These are phyloP conservation scores for Lathyrus sativus DNA, from an alignment of 306 rosid species.

Conservation along the genomic window DNA sequence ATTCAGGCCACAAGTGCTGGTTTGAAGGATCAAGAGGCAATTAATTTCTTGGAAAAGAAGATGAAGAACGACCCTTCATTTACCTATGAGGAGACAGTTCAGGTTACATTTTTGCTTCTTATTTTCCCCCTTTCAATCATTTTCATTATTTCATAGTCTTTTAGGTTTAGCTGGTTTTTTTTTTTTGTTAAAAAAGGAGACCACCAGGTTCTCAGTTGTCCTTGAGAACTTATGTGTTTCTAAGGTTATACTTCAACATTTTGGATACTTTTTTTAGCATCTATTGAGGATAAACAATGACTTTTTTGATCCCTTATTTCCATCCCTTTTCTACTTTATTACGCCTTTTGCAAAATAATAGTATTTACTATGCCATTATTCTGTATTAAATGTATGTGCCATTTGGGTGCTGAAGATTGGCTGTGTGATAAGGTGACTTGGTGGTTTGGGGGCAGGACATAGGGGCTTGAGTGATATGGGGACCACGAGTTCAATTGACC, in stretches of 20 bases:
- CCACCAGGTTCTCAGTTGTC: not conserved
- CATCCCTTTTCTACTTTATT: not conserved
- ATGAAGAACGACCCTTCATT: slow-evolving; percentile 97
- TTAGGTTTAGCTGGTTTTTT: slow-evolving; percentile 17
- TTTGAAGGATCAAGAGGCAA: slow-evolving; percentile 95
- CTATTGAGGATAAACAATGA: not conserved
- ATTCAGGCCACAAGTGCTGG: slow-evolving; percentile 97
- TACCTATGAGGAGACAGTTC: slow-evolving; percentile 93
- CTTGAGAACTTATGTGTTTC: slow-evolving; percentile 3
- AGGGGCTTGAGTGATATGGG: not conserved
- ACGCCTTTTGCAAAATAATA: not conserved
- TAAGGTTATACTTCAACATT: slow-evolving; percentile 17
- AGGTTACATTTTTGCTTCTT: slow-evolving; percentile 52
- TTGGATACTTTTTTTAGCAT: not conserved
- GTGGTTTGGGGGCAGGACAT: not conserved
- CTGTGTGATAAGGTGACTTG: slow-evolving; percentile 1
- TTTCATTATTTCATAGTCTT: slow-evolving; percentile 1
- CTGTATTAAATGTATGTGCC: not conserved
- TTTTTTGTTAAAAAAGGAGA: slow-evolving; percentile 7
- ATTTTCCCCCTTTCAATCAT: slow-evolving; percentile 4
- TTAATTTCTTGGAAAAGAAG: slow-evolving; percentile 98
- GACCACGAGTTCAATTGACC: not conserved
- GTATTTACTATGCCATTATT: not conserved
- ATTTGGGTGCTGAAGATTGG: not conserved
- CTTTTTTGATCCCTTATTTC: not conserved